A percentile compares a stretch with the other conserved stretches of the same genome.
These are phyloP conservation scores for Pichia sp. DNA, from an alignment of 1,139 yeast genomes.

Conservation along the genomic window DNA sequence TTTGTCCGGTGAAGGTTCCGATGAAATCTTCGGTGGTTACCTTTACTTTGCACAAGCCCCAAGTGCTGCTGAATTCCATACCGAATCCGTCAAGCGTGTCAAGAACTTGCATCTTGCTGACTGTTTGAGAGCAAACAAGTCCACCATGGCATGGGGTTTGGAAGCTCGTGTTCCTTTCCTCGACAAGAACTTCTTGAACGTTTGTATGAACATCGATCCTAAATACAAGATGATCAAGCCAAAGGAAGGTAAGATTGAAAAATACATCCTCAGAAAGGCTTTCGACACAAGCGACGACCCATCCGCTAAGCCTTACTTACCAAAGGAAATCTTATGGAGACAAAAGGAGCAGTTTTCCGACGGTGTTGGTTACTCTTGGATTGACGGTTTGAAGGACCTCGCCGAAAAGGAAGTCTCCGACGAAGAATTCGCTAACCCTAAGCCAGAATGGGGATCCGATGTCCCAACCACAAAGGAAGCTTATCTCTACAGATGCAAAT, in stretches of 20 bases:
- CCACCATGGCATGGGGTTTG: conserved; percentile 99
- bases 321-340: conserved; percentile 96
- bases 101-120: conserved; percentile 96
- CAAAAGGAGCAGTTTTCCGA: conserved; percentile 99
- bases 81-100: conserved; percentile 91
- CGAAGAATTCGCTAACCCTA: conserved; percentile 83
- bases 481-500: conserved; percentile 96
- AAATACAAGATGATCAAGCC: conserved; percentile 78
- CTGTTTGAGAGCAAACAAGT: conserved; percentile 97
- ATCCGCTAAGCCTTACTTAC: conserved; percentile 73
- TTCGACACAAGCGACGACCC: conserved; percentile 83
- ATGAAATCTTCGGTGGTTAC: conserved; percentile 98
- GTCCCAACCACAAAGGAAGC: conserved; percentile 98
- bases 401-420: conserved; percentile 85
- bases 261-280: conserved; percentile 93
- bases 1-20: conserved; percentile 97
- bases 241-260: conserved; percentile 74
- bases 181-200: conserved; percentile 87
- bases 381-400: conserved; percentile 92
- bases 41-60: conserved; percentile 97
- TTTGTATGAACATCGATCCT: conserved; percentile 93
- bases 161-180: conserved; percentile 99
- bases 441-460: conserved; percentile 94
- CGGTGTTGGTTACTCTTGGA: conserved; percentile 99
- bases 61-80: conserved; percentile 83